Evolutionary conservation across 805 yeast species (phyloP).

Genomic region (Pichia paraexigua): DNA sequence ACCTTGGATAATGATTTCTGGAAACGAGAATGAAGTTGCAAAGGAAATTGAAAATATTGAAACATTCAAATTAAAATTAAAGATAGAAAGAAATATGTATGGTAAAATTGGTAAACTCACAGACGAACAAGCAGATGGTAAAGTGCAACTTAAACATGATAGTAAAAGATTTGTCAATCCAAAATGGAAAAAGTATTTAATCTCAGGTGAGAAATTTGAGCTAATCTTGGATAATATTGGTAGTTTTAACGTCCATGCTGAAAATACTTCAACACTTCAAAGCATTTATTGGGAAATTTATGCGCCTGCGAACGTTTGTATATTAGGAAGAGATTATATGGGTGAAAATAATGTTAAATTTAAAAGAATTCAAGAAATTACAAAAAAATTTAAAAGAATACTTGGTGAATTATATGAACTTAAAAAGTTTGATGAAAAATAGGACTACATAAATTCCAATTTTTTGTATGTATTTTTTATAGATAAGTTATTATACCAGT

Average conservation of each 20-base stretch:
- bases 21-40: neutral
- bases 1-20: neutral
- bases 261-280: neutral
- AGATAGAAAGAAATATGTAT: neutral
- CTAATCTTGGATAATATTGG: conserved; percentile 8
- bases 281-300: conserved; percentile 6
- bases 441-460: no score
- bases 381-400: neutral
- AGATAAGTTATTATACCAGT: no score
- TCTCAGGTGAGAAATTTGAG: neutral
- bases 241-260: neutral
- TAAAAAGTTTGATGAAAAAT: neutral
- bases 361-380: neutral
- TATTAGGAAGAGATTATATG: neutral
- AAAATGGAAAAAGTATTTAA: neutral
- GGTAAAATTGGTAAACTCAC: neutral
- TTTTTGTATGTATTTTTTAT: no score
- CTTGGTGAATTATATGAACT: neutral
- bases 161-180: neutral
- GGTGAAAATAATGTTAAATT: conserved; percentile 4
- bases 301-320: neutral
- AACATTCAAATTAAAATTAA: neutral
- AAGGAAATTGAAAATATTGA: neutral
- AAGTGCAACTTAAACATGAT: neutral
- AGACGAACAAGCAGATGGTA: neutral